These are phyloP conservation scores for Colletotrichum sublineola DNA, from an alignment of 2,329 filamentous ascomycete genomes.

Conservation along the genomic window DNA sequence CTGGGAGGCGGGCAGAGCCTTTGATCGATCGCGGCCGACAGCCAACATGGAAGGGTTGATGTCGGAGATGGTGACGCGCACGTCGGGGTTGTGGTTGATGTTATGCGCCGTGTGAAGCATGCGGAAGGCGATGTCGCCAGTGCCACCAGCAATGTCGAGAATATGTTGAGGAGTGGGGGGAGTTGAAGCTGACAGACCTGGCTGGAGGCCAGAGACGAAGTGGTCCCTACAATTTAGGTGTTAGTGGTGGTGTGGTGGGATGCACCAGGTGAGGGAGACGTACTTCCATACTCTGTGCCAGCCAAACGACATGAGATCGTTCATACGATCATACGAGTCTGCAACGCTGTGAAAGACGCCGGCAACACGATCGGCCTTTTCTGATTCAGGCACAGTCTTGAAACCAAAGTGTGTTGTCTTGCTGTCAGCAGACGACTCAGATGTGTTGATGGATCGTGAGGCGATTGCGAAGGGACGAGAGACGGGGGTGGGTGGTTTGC, in stretches of 20 bases:
- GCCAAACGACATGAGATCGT: slow-evolving; percentile 98
- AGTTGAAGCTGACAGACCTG: slow-evolving; percentile 69
- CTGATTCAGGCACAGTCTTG: slow-evolving; percentile 82
- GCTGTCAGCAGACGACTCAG: slow-evolving; percentile 47
- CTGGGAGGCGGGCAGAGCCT: slow-evolving; percentile 66
- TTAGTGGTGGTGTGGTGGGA: slow-evolving; percentile 25
- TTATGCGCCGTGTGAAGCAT: slow-evolving; percentile 89
- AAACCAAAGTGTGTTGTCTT: slow-evolving; percentile 92
- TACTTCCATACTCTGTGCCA: slow-evolving; percentile 96
- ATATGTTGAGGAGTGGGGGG: slow-evolving; percentile 74
- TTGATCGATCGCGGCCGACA: slow-evolving; percentile 85
- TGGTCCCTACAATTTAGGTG: slow-evolving; percentile 72
- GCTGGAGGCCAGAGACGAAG: slow-evolving; percentile 92
- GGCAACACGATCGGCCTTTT: slow-evolving; percentile 81
- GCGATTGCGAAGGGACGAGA: slow-evolving; percentile 48
- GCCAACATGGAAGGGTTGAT: slow-evolving; percentile 97
- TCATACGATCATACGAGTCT: slow-evolving; percentile 96
- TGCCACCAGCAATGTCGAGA: slow-evolving; percentile 96
- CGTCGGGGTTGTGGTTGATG: slow-evolving; percentile 77
- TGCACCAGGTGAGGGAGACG: slow-evolving; percentile 45
- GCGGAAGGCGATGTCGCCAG: slow-evolving; percentile 97
- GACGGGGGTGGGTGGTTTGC: neutral
- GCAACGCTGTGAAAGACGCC: slow-evolving; percentile 96
- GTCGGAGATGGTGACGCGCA: slow-evolving; percentile 91
- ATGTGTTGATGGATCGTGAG: slow-evolving; percentile 46